These are phyloP conservation scores for Acer yangbiense DNA, from an alignment of 345 rosid genomes.

Conservation along the genomic window DNA sequence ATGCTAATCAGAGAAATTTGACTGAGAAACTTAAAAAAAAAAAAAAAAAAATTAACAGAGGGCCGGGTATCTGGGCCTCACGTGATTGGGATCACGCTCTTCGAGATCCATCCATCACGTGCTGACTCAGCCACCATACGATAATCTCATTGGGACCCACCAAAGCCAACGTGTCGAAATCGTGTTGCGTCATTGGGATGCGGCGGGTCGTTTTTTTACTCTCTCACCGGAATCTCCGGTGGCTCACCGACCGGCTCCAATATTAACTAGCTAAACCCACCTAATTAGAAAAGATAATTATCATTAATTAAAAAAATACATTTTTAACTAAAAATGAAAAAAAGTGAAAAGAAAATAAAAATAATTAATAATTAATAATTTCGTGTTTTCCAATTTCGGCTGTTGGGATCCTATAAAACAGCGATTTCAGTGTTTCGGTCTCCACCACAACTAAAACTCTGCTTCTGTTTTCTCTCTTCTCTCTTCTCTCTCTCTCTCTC, in stretches of 20 bases:
- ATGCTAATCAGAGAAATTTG: conserved; percentile 14
- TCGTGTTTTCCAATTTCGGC: conserved; percentile 38
- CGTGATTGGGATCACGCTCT: conserved; percentile 53
- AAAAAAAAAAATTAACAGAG: neutral
- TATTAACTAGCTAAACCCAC: neutral
- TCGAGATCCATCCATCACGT: conserved; percentile 37
- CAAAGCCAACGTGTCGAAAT: conserved; percentile 37
- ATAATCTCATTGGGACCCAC: conserved; percentile 21
- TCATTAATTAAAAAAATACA: neutral
- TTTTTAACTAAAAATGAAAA: neutral
- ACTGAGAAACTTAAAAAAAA: conserved; percentile 17
- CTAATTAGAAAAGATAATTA: neutral
- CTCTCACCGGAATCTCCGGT: conserved; percentile 28
- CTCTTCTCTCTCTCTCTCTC: neutral
- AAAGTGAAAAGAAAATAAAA: neutral
- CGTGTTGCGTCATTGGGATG: conserved; percentile 33
- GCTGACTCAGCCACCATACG: conserved; percentile 53
- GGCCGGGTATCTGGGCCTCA: conserved; percentile 88
- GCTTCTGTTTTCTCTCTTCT: neutral
- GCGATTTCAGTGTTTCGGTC: conserved; percentile 40
- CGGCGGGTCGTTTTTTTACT: conserved; percentile 38
- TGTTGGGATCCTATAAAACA: conserved; percentile 62
- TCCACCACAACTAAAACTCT: conserved; percentile 30
- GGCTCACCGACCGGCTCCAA: conserved; percentile 9
- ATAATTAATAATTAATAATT: neutral